These are phyloP conservation scores for Hyphopichia pseudoburtonii DNA, from an alignment of 1,139 yeast species.

Conservation along the genomic window DNA sequence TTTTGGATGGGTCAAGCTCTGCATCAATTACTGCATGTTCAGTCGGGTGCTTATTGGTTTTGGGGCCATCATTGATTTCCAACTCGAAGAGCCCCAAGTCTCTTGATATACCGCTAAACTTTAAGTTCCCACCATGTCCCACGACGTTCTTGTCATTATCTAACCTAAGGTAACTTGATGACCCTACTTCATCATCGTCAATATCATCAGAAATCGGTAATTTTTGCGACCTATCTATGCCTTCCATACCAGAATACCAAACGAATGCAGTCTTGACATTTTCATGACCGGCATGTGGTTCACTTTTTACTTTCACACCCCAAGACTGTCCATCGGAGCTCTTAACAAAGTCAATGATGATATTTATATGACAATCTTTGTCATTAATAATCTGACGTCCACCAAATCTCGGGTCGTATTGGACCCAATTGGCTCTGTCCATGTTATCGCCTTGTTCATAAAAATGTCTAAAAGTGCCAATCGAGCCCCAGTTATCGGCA, in stretches of 20 bases:
- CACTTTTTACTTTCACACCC: slow-evolving; percentile 70
- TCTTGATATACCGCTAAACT: slow-evolving; percentile 53
- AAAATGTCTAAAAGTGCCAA: slow-evolving; percentile 69
- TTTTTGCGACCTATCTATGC: slow-evolving; percentile 18
- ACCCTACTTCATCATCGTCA: slow-evolving; percentile 18
- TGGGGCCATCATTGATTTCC: slow-evolving; percentile 49
- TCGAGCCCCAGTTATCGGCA: slow-evolving; percentile 56
- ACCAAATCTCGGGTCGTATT: slow-evolving; percentile 84
- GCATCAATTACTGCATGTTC: slow-evolving; percentile 27
- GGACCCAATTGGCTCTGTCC: slow-evolving; percentile 79
- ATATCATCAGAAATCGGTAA: slow-evolving; percentile 9
- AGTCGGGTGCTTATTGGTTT: slow-evolving; percentile 42
- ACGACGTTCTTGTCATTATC: slow-evolving; percentile 23
- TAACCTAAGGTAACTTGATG: slow-evolving; percentile 33
- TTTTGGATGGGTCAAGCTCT: slow-evolving; percentile 50
- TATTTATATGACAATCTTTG: slow-evolving; percentile 56
- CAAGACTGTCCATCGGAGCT: slow-evolving; percentile 70
- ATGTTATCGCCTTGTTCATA: slow-evolving; percentile 76
- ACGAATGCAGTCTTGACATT: slow-evolving; percentile 61
- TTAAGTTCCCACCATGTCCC: slow-evolving; percentile 38
- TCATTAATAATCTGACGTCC: slow-evolving; percentile 81
- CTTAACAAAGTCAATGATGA: slow-evolving; percentile 77
- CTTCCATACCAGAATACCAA: slow-evolving; percentile 76
- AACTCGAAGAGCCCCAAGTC: slow-evolving; percentile 57
- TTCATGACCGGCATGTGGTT: slow-evolving; percentile 52